Evolutionary conservation across 768 basidiomycete genomes (phyloP).

Genomic region (Phanerodontia chrysosporium): DNA sequence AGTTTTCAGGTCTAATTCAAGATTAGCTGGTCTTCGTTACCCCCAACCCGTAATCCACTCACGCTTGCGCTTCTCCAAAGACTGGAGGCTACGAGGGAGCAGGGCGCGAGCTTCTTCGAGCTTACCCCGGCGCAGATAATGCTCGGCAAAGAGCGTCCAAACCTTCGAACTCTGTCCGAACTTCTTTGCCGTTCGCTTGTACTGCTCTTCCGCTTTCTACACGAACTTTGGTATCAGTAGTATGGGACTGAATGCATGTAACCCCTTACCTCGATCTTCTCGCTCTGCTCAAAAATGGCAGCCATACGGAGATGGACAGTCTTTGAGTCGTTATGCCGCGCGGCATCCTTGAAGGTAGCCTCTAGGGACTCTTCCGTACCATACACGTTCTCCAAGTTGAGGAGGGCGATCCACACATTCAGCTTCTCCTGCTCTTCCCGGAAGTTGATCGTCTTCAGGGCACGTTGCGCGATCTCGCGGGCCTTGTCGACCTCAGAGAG

Average conservation of each 20-base stretch:
- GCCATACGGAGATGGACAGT: conserved; percentile 84
- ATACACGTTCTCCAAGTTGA: conserved; percentile 92
- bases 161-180: conserved; percentile 91
- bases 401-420: conserved; percentile 95
- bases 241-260: background rate
- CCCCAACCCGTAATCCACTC: conserved; percentile 30
- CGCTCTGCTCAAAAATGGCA: conserved; percentile 77
- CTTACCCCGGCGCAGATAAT: conserved; percentile 69
- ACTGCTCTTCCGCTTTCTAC: conserved; percentile 92
- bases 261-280: conserved; percentile 64
- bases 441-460: conserved; percentile 85
- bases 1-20: conserved; percentile 78
- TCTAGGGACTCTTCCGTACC: conserved; percentile 82
- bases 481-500: conserved; percentile 97
- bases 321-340: conserved; percentile 87
- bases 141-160: conserved; percentile 87
- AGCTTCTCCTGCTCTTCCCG: conserved; percentile 94
- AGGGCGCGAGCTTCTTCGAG: conserved; percentile 81
- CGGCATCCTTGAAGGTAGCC: conserved; percentile 84
- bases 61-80: conserved; percentile 93
- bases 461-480: conserved; percentile 78
- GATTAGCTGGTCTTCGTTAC: background rate
- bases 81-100: conserved; percentile 83
- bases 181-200: conserved; percentile 86
- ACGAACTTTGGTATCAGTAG: background rate